Evolutionary conservation across 192 early-diverging fungal species (phyloP), one percentile per base, ranked within the genome.

Genomic region (Umbelopsis sp.): DNA sequence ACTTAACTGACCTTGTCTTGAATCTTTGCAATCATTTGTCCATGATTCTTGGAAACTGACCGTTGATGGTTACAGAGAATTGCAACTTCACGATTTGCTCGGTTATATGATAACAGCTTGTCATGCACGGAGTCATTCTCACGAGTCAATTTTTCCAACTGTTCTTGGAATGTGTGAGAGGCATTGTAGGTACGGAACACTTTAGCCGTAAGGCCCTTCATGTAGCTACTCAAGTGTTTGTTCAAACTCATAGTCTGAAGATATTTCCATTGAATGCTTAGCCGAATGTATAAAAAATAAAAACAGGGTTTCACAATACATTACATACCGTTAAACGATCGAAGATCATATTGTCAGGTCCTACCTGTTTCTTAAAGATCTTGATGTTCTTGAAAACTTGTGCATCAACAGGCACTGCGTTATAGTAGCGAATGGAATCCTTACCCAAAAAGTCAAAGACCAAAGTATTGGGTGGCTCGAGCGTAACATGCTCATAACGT

Each of bases 171-270:
- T 3, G 94, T 95, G 70, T 85, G 83, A 17, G 96, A 97, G 8
- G 97, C 97, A 74, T 99, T 99, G 81, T 89, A 97, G 25, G 97
- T 99, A 94, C 97, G 96, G 84, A 99, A 99, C 17, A 99, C 97
- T 79, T 99, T 99, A 53, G 96, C 97, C 6, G 95, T 96, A 56
- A 99, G 79, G 6, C 96, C 96, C 16, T 86, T 82, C 96, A 97
- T 98, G 72, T 92, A 88, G 38, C 71, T 88, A 31, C 89, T 87
- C 67, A 99, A 76, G 75, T 97, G 92, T 81, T 94, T 97, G 80
- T 99, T 99, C 65, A 99, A 82, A 45, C 81, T 71, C 1, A 87
- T 68, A 3, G 96, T 94, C 89, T 94, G 75, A 3, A 25, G 0
- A 20, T 11, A 17, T n/a, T n/a, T n/a, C n/a, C n/a, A n/a, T n/a